Conservation (phyloP, 192 early-diverging fungal genomes). For the Allomyces javanicus region DNA sequence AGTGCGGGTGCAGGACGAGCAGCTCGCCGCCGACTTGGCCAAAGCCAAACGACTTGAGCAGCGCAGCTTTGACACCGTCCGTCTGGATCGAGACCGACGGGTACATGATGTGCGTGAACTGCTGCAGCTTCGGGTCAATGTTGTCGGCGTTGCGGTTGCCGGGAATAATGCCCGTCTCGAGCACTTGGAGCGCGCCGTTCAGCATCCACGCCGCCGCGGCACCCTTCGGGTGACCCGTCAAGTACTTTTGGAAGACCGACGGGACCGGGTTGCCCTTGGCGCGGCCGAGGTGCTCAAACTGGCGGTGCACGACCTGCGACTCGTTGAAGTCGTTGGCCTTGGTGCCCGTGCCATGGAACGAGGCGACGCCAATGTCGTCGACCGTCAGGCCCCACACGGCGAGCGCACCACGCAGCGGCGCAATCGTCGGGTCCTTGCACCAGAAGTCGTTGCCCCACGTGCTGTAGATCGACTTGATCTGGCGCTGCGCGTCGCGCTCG, state of each 20-base stretch:
- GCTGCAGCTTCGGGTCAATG: slow-evolving; percentile 46
- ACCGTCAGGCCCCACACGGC: slow-evolving; percentile 71
- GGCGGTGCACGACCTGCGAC: slow-evolving; percentile 60
- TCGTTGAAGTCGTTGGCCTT: slow-evolving; percentile 94
- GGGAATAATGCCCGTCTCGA: slow-evolving; percentile 69
- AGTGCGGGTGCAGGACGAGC: slow-evolving; percentile 72
- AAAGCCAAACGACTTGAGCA: slow-evolving; percentile 89
- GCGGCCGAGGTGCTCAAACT: slow-evolving; percentile 71
- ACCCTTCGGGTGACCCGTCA: slow-evolving; percentile 94
- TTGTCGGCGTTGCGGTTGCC: slow-evolving; percentile 87
- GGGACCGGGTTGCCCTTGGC: slow-evolving; percentile 58
- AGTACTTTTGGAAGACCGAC: slow-evolving; percentile 73
- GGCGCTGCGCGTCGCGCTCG: slow-evolving; percentile 31
- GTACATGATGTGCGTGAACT: slow-evolving; percentile 65
- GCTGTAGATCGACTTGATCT: slow-evolving; percentile 50
- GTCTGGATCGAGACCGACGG: slow-evolving; percentile 72
- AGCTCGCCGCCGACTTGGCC: slow-evolving; percentile 85
- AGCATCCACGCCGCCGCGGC: slow-evolving; percentile 94
- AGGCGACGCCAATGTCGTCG: slow-evolving; percentile 82
- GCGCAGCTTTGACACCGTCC: slow-evolving; percentile 68
- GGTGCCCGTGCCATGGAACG: slow-evolving; percentile 91
- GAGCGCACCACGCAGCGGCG: slow-evolving; percentile 71
- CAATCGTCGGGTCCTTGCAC: slow-evolving; percentile 43
- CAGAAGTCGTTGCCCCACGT: slow-evolving; percentile 70
- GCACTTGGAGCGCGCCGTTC: slow-evolving; percentile 70